A percentile compares a stretch with the other conserved stretches of the same genome.
Conservation (phyloP, 2,329 filamentous ascomycete genomes). For the Didymella segeticola region DNA sequence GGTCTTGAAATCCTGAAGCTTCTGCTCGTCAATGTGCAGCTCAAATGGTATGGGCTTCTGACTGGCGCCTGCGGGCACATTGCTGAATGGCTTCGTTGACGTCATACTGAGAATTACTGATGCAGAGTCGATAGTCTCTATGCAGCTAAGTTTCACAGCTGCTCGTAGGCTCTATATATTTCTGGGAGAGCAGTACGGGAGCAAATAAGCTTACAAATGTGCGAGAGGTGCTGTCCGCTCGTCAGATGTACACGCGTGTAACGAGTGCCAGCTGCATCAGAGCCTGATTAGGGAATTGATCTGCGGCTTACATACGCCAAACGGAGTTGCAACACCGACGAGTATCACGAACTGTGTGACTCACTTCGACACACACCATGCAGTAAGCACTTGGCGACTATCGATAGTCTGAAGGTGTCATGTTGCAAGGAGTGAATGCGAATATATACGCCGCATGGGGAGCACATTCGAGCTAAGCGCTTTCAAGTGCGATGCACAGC, state of each 20-base stretch:
- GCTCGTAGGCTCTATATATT: neutral
- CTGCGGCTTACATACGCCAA: slow-evolving; percentile 3
- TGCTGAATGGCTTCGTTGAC: slow-evolving; percentile 25
- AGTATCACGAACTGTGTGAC: neutral
- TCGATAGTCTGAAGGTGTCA: no score
- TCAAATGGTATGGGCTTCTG: slow-evolving; percentile 33
- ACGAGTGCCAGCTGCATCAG: neutral
- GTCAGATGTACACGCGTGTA: slow-evolving; percentile 14
- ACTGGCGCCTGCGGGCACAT: slow-evolving; percentile 20
- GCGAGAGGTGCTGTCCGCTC: neutral
- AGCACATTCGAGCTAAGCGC: no score
- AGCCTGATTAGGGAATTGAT: slow-evolving; percentile 6
- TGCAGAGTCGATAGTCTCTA: neutral
- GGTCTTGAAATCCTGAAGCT: slow-evolving; percentile 40
- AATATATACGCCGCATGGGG: no score
- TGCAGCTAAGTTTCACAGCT: neutral
- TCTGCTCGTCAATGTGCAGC: slow-evolving; percentile 34
- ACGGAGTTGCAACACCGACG: neutral
- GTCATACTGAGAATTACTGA: slow-evolving; percentile 13
- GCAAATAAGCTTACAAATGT: slow-evolving; percentile 6
- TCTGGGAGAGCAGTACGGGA: neutral
- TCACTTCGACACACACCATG: neutral
- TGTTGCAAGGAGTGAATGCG: no score
- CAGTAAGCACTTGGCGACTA: no score
- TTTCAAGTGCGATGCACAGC: no score